Base-by-base conservation (phyloP, 2,329 filamentous ascomycete species). In the Piedraia hortae region DNA sequence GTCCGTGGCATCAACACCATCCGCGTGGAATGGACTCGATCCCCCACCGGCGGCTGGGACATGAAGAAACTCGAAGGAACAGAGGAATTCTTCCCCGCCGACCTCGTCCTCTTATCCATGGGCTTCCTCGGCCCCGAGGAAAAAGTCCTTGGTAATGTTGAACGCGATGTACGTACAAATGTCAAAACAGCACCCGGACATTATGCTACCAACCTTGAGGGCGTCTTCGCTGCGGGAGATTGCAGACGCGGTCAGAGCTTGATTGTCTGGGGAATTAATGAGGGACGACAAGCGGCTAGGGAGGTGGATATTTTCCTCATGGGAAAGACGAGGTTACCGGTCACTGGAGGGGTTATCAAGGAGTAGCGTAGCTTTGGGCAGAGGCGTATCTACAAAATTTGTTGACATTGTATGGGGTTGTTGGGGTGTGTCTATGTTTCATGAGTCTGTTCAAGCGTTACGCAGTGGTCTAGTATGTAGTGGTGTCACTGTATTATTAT, bases 201-300 rank as follows among this genome's bases (percentile, higher is more conserved):
- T 42, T 91, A 91, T 50, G 61, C 61, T 39, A 91, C 82, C 40
- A 91, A 82, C 43, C 46, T 90, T 12, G 59, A 72, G 9, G 82
- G 80, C 31, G 67, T 91, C 23, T 91, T 90, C 45, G 78, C 82
- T 28, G 82, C 82, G 29, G 82, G 82, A 50, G 82, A 93, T 49
- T 91, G 82, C 48, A 72, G 80, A 29, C 71, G 82, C 41, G 82
- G 82, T 25, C 82, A 93, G 52, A 89, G 77, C 25, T 56, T 93
- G 26, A 91, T 93, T 48, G 80, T 93, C 33, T 93, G 80, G 77
- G 82, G 80, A 44, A 93, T 93, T 56, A 93, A 93, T 44, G 82
- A 93, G 52, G 82, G 82, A 38, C 73, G 82, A 36, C 74, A 85
- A 53, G 70, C 72, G 36, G 82, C 82, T 38, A 72, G 82, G 30